phyloP scores from a whole-genome alignment of 345 rosid species.

The Mercurialis annua region DNA sequence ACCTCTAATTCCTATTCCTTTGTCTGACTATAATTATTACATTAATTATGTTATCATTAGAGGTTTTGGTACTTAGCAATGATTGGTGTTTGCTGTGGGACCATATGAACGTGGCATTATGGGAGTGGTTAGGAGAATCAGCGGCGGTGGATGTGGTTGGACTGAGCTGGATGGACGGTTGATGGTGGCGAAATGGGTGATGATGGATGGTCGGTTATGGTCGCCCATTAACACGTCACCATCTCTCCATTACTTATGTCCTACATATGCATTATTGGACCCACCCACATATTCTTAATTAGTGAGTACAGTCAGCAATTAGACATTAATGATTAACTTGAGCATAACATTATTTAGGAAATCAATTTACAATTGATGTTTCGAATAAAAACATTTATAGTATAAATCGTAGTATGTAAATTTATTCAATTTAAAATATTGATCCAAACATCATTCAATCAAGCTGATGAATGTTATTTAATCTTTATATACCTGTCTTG shows the following conservation, averaged over 20 bases:
- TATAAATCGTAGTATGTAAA: too few relatives aligned
- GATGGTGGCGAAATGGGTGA: background rate
- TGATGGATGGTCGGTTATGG: slow-evolving; percentile 21
- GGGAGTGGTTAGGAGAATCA: slow-evolving; percentile 19
- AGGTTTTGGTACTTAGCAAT: background rate
- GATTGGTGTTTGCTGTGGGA: slow-evolving; percentile 20
- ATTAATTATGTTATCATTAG: background rate
- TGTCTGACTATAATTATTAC: background rate
- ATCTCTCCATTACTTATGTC: background rate
- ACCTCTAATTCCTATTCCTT: background rate
- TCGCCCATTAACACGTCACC: background rate
- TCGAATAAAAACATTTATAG: too few relatives aligned
- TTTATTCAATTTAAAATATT: too few relatives aligned
- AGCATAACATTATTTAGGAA: too few relatives aligned
- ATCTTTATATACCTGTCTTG: too few relatives aligned
- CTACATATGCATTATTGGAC: too few relatives aligned
- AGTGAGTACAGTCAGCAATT: too few relatives aligned
- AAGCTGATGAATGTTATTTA: too few relatives aligned
- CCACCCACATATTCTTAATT: too few relatives aligned
- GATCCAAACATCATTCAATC: too few relatives aligned
- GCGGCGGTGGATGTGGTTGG: slow-evolving; percentile 13
- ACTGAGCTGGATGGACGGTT: slow-evolving; percentile 35
- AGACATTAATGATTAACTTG: too few relatives aligned
- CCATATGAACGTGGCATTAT: slow-evolving; percentile 19
- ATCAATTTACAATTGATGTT: too few relatives aligned